Evolutionary conservation across 2,329 filamentous ascomycete genomes (phyloP).

Genomic region (Paecilomyces niveus): DNA sequence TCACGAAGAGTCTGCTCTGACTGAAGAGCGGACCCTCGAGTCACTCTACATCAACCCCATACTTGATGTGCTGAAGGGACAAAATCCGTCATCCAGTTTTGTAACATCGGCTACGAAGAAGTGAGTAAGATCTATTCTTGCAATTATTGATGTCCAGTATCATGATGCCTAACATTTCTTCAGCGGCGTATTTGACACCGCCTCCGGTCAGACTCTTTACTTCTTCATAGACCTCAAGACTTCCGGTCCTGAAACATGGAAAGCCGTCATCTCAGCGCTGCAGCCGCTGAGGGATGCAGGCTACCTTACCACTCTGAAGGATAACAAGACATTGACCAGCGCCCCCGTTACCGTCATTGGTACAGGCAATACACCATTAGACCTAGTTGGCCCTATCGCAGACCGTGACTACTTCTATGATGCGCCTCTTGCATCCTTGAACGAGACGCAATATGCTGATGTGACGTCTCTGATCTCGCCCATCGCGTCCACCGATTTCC

Average conservation of each 20-base stretch:
- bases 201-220: conserved; percentile 51
- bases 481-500: conserved; percentile 49
- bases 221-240: conserved; percentile 61
- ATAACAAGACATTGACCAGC: conserved; percentile 35
- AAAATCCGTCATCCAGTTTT: conserved; percentile 51
- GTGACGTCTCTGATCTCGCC: conserved; percentile 45
- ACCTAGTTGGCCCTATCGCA: conserved; percentile 39
- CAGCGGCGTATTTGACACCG: conserved; percentile 54
- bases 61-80: conserved; percentile 46
- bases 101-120: conserved; percentile 43
- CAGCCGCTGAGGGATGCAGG: conserved; percentile 48
- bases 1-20: conserved; percentile 48
- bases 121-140: conserved; percentile 16
- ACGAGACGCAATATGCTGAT: conserved; percentile 31
- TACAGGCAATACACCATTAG: conserved; percentile 50
- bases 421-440: conserved; percentile 44
- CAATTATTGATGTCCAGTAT: background rate
- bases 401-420: conserved; percentile 56
- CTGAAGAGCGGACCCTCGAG: conserved; percentile 46
- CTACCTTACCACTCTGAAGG: conserved; percentile 48
- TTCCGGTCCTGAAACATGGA: conserved; percentile 48
- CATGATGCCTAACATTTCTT: background rate
- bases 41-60: conserved; percentile 56
- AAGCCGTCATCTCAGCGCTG: conserved; percentile 49
- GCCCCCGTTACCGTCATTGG: conserved; percentile 55